Evolutionary conservation across 345 rosid species (phyloP), one percentile per base, ranked within the genome.

Genomic region (Boechera stricta): DNA sequence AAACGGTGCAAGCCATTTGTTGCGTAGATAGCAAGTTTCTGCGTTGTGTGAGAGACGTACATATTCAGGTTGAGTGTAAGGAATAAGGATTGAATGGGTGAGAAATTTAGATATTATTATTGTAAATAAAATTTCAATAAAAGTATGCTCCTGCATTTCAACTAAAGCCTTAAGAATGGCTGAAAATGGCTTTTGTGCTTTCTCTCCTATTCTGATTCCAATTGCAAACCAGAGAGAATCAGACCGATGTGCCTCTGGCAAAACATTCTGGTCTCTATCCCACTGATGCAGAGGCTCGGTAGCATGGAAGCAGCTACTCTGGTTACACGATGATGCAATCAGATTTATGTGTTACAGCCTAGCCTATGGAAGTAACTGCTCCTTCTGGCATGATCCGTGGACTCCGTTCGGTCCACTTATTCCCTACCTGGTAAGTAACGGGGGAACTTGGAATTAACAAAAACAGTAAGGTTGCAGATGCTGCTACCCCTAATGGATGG

Each of bases 51-150:
- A 36, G 61, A 36, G 13, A 68, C 72, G 0, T 33, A 66, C 61
- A 5, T 11, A 66, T 66, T 18, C 62, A 39, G 32, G 21, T 15
- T 26, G 13, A 13, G 39, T 51, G 59, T 56, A 36, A 73, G 59
- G 58, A 28, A 59, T 55, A 36, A 73, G 59, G 58, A 28, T 28
- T 54, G 12, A 26, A 48, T 67, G 57, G 35, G 41, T 11, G 11
- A 29, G 52, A 5, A 10, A 67, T 59, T 49, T n/a, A 55, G 9
- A 75, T 56, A 44, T 15, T n/a, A 35, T 47, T 66, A 35, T 47
- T 66, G 72, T 57, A 66, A 36, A 66, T 45, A 56, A 45, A 55
- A 55, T 29, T 9, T 48, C 11, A 10, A 6, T 55, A 55, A 42
- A 38, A 29, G 6, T 21, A 29, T 69, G 73, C 29, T 68, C 1